phyloP scores from a whole-genome alignment of 139 green algal species.

The Chlorella sp. region DNA sequence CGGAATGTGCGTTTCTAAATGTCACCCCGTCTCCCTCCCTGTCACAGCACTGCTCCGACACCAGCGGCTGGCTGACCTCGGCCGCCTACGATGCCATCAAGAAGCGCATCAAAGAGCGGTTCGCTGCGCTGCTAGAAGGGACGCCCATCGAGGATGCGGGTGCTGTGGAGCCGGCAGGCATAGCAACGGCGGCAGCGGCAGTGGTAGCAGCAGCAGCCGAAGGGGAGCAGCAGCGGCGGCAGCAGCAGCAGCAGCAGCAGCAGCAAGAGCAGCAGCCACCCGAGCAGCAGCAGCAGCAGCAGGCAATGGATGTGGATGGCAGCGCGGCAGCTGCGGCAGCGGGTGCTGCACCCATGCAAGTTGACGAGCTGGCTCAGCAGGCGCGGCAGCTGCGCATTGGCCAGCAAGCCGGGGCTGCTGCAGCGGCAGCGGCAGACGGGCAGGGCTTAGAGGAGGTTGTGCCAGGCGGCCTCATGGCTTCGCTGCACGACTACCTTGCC shows the following conservation, averaged over 20 bases:
- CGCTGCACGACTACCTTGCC: constrained; percentile 6
- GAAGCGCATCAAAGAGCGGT: constrained; percentile 32
- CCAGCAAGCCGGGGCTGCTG: background rate
- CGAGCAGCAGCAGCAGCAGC: constrained; percentile 20
- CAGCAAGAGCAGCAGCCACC: constrained; percentile 14
- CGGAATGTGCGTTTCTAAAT: too few relatives aligned
- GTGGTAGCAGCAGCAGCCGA: background rate
- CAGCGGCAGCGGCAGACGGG: background rate
- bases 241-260: background rate
- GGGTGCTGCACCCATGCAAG: background rate
- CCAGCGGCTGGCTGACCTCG: constrained; percentile 23
- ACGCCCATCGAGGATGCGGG: background rate
- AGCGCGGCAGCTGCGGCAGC: background rate
- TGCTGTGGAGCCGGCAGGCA: too few relatives aligned
- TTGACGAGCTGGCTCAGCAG: background rate
- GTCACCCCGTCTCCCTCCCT: background rate
- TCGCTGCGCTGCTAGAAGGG: constrained; percentile 16
- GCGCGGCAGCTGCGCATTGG: background rate
- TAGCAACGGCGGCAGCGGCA: background rate
- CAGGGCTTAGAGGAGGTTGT: background rate
- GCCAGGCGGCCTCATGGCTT: background rate
- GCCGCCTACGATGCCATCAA: background rate
- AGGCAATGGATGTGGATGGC: background rate
- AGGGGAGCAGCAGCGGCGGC: constrained; percentile 5
- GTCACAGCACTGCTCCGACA: constrained; percentile 32